Base-by-base conservation (phyloP, 1,284 basidiomycete species). In the Ustilago trichophora region DNA sequence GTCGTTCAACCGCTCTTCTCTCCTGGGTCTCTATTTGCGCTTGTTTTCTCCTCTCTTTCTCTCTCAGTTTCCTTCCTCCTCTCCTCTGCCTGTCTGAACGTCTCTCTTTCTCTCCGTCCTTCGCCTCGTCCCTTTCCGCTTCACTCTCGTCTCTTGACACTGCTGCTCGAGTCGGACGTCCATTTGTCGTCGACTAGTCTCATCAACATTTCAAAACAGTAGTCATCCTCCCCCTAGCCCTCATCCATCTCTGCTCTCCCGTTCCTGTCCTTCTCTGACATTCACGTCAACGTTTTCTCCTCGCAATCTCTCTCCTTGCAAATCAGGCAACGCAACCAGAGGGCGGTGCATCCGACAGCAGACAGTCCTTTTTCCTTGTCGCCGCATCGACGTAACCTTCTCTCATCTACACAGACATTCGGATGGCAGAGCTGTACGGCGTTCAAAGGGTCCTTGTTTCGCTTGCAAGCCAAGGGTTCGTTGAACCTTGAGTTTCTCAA, bases 401-500 rank as follows among this genome's bases (percentile, higher is more conserved):
- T 29, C n/a, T 22, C 16, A 3, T 38, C 35, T 12, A n/a, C 13
- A 1, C 19, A 27, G 6, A 6, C 31, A 6, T 19, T 32, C 32
- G 48, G 40, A 50, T 50, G 25, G 4, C 48, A 50, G 48, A 42
- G 31, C 25, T 29, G 36, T 38, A 48, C 46, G 46, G 46, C 36
- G 46, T 50, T 32, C 21, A 41, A 50, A 34, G 31, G 48, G 22
- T 37, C 31, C 37, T 32, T 24, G 9, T 22, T 37, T 46, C 22
- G 48, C 34, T 37, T 36, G 41, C 27, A n/a, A n/a, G n/a, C n/a
- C n/a, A n/a, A 29, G 27, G 32, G 18, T 52, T 44, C 46, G 46
- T 56, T 49, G 25, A 56, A 44, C 54, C 54, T 56, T 44, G 54
- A 49, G 54, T 32, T 44, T 56, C 46, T 38, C 26, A 24, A 16